Evolutionary conservation across 164 flowering plant species (phyloP).

Genomic region (Platanus orientalis): DNA sequence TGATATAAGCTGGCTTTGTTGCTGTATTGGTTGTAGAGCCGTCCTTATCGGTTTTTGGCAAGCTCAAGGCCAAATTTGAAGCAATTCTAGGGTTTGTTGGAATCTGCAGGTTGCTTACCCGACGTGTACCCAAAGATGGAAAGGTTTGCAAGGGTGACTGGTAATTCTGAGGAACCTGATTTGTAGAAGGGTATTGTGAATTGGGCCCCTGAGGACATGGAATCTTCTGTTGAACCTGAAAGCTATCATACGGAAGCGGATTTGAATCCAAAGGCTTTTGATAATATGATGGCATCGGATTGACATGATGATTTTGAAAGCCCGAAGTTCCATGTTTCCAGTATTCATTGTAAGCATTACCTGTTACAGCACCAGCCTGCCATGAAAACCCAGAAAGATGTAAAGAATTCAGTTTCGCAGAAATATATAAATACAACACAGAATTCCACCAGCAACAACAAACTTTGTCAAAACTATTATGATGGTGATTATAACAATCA

Average conservation of each 20-base stretch:
- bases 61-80: conserved; percentile 53
- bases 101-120: conserved; percentile 78
- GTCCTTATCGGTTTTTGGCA: conserved; percentile 54
- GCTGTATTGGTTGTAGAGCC: conserved; percentile 35
- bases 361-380: conserved; percentile 50
- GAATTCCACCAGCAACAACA: not conserved
- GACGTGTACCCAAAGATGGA: conserved; percentile 54
- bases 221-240: conserved; percentile 45
- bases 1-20: conserved; percentile 74
- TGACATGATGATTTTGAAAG: conserved; percentile 44
- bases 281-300: conserved; percentile 26
- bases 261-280: conserved; percentile 51
- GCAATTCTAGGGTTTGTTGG: conserved; percentile 94
- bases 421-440: not conserved
- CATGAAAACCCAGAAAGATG: conserved; percentile 16
- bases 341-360: conserved; percentile 47
- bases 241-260: conserved; percentile 39
- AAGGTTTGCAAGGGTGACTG: conserved; percentile 43
- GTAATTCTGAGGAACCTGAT: conserved; percentile 49
- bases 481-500: too few species aligned
- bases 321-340: conserved; percentile 56
- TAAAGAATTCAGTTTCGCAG: conserved; percentile 10
- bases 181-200: conserved; percentile 40
- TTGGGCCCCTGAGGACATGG: conserved; percentile 36
- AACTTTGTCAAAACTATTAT: too few species aligned